These are phyloP conservation scores for Brassica hybrid DNA, from an alignment of 441 rosid species.

Conservation along the genomic window DNA sequence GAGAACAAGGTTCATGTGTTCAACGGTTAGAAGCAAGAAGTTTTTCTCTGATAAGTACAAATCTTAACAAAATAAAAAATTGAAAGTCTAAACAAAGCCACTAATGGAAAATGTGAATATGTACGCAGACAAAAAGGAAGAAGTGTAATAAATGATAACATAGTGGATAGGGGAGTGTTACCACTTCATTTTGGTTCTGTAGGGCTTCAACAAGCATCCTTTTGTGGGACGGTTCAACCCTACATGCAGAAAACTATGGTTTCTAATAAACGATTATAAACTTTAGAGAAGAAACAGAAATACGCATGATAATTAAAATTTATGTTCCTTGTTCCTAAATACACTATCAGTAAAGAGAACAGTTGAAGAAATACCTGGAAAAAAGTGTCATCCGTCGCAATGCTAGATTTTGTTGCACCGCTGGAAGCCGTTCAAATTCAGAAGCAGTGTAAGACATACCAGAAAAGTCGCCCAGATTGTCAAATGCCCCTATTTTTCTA, in stretches of 20 bases:
- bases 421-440: slow-evolving; percentile 95
- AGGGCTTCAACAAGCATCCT: slow-evolving; percentile 99
- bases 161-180: slow-evolving; percentile 43
- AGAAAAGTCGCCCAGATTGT: slow-evolving; percentile 77
- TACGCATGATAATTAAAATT: slow-evolving; percentile 13
- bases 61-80: not conserved
- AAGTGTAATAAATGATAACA: slow-evolving; percentile 13
- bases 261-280: slow-evolving; percentile 28
- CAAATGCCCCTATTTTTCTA: slow-evolving; percentile 96
- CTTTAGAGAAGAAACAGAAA: slow-evolving; percentile 29
- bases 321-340: slow-evolving; percentile 16
- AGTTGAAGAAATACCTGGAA: slow-evolving; percentile 62
- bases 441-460: slow-evolving; percentile 95
- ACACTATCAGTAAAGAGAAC: slow-evolving; percentile 1
- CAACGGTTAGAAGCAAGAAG: slow-evolving; percentile 1
- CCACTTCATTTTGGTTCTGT: slow-evolving; percentile 99
- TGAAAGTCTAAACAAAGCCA: slow-evolving; percentile 13
- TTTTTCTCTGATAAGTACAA: not conserved
- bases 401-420: slow-evolving; percentile 82
- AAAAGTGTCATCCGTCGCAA: slow-evolving; percentile 91
- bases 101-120: slow-evolving; percentile 10
- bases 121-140: not conserved
- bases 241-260: slow-evolving; percentile 44
- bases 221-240: slow-evolving; percentile 99
- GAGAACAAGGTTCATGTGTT: slow-evolving; percentile 22